Base-by-base conservation (phyloP, 257 asterid genomes). In the Solanum lycopersicoides region DNA sequence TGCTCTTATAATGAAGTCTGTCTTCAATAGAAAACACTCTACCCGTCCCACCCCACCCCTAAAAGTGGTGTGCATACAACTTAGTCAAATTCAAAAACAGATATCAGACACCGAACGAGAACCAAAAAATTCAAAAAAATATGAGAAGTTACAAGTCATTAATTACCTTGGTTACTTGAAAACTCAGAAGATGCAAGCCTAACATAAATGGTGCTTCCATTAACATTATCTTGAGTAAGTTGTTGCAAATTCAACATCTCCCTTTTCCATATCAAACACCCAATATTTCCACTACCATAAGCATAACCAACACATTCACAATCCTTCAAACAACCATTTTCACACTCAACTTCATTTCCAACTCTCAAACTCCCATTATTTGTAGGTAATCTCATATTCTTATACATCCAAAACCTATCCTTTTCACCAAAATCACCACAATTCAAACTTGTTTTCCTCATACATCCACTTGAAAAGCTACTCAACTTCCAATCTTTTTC, bases 391-490 rank as follows among this genome's bases (percentile, higher is more conserved):
- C 35, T 84, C 87, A 84, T 84, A 84, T 41, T 65, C n/a, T 16
- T 65, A 15, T 66, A 45, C 79, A 45, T 9, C 74, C 16, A 66
- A 41, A 84, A 84, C 59, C 44, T 39, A 39, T 84, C 87, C 30
- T 84, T 84, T 15, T 15, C 87, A 65, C 79, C 13, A 37, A 12
- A 3, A n/a, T 66, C 20, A 66, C 12, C 79, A 84, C 87, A 84
- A 59, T 84, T 66, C 79, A 84, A 84, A 12, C 56, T 65, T 4
- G n/a, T 41, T 60, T 37, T 84, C 79, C 87, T 84, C 15, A 37
- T 45, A 84, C 87, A 84, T 41, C 87, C 87, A 44, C 87, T 66
- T 7, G 87, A 84, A 84, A 84, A 84, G 41, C 76, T 69, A 20
- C 44, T 41, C 87, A 84, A 65, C 7, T 45, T 15, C 87, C 87